These are phyloP conservation scores for Gymnopilus dilepis DNA, from an alignment of 768 basidiomycete species.

Conservation along the genomic window DNA sequence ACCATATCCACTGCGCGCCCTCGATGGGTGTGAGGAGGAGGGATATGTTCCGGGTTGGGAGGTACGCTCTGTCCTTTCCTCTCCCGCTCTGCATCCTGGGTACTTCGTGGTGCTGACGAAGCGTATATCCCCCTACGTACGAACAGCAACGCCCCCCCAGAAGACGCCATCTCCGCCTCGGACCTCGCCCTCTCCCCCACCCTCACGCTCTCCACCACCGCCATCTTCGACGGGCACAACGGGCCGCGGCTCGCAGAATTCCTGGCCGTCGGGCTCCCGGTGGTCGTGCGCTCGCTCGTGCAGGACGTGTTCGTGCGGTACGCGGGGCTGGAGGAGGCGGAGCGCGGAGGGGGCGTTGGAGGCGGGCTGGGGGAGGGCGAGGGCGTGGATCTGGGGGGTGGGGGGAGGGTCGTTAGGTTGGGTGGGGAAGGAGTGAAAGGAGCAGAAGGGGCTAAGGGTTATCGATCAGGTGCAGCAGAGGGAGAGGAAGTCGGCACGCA, in stretches of 20 bases:
- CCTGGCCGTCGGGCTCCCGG: slow-evolving; percentile 37
- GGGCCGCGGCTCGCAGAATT: slow-evolving; percentile 38
- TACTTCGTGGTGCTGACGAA: no score
- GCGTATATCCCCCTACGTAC: no score
- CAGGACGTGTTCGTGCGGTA: slow-evolving; percentile 31
- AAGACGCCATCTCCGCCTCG: slow-evolving; percentile 16
- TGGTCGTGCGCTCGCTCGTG: slow-evolving; percentile 27
- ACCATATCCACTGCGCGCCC: no score
- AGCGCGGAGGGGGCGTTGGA: slow-evolving; percentile 16
- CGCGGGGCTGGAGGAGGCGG: slow-evolving; percentile 13
- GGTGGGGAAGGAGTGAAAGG: background rate
- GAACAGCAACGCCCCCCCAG: slow-evolving; percentile 22
- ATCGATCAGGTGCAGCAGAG: no score
- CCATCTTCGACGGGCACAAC: slow-evolving; percentile 37
- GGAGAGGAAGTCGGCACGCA: no score
- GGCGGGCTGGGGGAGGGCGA: no score
- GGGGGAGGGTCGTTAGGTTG: background rate
- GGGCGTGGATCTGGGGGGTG: background rate
- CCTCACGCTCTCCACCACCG: slow-evolving; percentile 31
- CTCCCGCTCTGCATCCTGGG: no score
- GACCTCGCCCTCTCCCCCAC: slow-evolving; percentile 22
- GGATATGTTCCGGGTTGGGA: background rate
- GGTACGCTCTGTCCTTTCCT: background rate
- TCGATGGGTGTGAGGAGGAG: background rate
- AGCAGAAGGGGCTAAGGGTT: no score